Conservation (phyloP, 495 filamentous ascomycete species). For the Delitschia confertaspora region DNA sequence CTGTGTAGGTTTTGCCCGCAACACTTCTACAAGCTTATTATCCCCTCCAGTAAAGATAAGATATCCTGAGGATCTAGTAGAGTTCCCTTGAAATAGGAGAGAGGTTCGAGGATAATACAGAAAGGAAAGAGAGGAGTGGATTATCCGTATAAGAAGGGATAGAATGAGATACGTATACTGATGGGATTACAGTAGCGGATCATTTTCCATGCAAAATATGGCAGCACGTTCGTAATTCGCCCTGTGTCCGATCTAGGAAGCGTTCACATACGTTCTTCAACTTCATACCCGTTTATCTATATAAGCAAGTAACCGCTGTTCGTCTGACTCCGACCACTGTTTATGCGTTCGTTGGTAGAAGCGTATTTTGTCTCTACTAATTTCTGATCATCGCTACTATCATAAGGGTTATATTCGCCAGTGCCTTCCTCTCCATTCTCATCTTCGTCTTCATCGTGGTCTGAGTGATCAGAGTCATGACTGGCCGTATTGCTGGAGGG, state of each 20-base stretch:
- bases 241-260: slow-evolving; percentile 4
- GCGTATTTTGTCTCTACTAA: neutral
- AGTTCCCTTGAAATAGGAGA: too few species aligned
- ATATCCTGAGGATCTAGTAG: too few species aligned
- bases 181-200: too few species aligned
- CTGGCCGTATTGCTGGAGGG: neutral
- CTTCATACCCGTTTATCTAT: slow-evolving; percentile 5
- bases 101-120: too few species aligned
- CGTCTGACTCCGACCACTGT: slow-evolving; percentile 2
- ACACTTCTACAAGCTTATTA: too few species aligned
- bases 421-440: slow-evolving; percentile 5
- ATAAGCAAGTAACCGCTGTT: slow-evolving; percentile 7
- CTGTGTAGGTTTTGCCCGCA: too few species aligned
- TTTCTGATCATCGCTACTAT: too few species aligned
- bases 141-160: too few species aligned
- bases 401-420: slow-evolving; percentile 1
- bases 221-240: neutral
- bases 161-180: too few species aligned
- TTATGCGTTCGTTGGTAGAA: slow-evolving; percentile 1
- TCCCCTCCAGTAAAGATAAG: too few species aligned
- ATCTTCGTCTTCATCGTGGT: slow-evolving; percentile 1
- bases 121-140: too few species aligned
- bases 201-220: neutral
- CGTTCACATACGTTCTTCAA: slow-evolving; percentile 1
- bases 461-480: neutral